Conservation (phyloP, 2,329 filamentous ascomycete genomes). For the Ophiocordyceps unilateralis region DNA sequence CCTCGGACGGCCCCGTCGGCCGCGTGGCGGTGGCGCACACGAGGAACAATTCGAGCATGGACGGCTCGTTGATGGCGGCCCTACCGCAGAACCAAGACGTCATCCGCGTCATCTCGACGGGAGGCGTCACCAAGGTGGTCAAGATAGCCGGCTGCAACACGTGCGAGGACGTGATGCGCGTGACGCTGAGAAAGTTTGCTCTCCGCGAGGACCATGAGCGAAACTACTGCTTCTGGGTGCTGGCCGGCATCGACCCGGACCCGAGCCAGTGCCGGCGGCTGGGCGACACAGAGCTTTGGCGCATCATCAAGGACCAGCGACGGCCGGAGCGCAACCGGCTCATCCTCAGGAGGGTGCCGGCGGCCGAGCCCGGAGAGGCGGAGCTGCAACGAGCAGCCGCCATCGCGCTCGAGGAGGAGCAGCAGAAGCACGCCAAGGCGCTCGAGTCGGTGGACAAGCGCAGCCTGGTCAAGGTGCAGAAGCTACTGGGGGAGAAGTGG, state of each 20-base stretch:
- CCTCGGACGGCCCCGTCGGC: conserved; percentile 45
- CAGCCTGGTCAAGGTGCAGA: conserved; percentile 75
- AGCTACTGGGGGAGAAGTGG: conserved; percentile 76
- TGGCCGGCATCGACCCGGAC: conserved; percentile 72
- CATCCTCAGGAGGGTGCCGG: conserved; percentile 82
- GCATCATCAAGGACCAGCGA: conserved; percentile 73
- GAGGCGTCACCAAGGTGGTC: conserved; percentile 80
- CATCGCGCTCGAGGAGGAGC: conserved; percentile 76
- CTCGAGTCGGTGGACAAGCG: conserved; percentile 51
- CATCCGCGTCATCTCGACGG: conserved; percentile 84
- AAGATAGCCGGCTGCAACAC: conserved; percentile 85
- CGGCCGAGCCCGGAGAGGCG: conserved; percentile 71
- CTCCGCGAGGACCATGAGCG: conserved; percentile 80
- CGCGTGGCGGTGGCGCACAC: conserved; percentile 51
- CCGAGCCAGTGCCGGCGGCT: conserved; percentile 66
- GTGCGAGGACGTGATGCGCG: conserved; percentile 81
- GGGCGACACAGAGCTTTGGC: conserved; percentile 74
- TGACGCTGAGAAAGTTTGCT: conserved; percentile 74
- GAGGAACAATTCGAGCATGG: conserved; percentile 67
- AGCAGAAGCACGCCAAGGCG: conserved; percentile 50
- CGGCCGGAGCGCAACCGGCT: conserved; percentile 78
- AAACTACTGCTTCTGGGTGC: conserved; percentile 93
- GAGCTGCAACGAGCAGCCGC: conserved; percentile 77
- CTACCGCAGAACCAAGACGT: conserved; percentile 75
- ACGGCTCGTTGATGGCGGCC: conserved; percentile 71